Evolutionary conservation across 371 early-diverging fungal species (phyloP).

Genomic region (Cladochytrium tenue): DNA sequence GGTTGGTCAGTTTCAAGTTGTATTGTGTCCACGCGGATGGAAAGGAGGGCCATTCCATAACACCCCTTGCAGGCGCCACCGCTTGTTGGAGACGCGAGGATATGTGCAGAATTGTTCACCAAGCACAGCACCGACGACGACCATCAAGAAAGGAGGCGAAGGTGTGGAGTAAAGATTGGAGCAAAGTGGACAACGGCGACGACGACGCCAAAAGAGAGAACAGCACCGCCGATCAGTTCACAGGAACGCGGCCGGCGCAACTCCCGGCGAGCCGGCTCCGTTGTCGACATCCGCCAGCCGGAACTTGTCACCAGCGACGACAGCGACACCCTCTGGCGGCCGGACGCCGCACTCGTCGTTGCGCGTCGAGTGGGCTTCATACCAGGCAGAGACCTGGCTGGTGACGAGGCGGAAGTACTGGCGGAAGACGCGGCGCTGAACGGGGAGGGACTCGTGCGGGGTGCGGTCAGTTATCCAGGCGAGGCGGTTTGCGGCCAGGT

Average conservation of each 20-base stretch:
- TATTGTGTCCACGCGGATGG: no score
- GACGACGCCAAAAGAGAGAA: no score
- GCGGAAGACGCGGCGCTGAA: slow-evolving; percentile 1
- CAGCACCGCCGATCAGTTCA: no score
- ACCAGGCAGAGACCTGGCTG: slow-evolving; percentile 10
- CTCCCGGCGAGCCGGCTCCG: not conserved
- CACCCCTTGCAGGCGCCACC: no score
- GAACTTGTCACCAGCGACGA: not conserved
- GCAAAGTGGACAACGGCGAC: no score
- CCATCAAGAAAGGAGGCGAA: not conserved
- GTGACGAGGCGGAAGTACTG: slow-evolving; percentile 12
- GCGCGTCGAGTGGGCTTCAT: slow-evolving; percentile 5
- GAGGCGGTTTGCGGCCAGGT: not conserved
- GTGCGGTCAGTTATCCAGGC: slow-evolving; percentile 11
- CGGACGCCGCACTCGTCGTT: not conserved
- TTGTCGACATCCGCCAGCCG: not conserved
- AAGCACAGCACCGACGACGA: not conserved
- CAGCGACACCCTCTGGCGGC: not conserved
- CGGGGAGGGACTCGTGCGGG: slow-evolving; percentile 11
- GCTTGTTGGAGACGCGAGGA: no score
- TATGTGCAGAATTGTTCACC: no score
- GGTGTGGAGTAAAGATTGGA: no score
- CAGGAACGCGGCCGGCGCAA: not conserved
- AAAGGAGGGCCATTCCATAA: no score
- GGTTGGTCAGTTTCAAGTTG: no score